phyloP scores from a whole-genome alignment of 148 eudicot species.

The Oxyria digyna region DNA sequence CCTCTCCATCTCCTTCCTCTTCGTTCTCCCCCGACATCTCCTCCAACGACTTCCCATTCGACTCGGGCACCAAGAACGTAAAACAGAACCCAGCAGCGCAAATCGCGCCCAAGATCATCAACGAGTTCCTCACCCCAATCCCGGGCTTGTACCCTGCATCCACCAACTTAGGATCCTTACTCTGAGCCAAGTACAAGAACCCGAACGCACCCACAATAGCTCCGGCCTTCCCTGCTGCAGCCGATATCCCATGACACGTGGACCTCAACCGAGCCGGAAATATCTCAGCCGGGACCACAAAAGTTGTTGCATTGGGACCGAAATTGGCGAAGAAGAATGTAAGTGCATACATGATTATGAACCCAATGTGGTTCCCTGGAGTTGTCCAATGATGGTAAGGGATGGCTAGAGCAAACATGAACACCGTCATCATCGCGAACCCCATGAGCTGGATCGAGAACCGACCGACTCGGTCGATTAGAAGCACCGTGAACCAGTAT shows the following conservation, averaged over 20 bases:
- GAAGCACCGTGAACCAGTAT: conserved; percentile 68
- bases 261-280: conserved; percentile 80
- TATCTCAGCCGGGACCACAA: conserved; percentile 79
- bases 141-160: conserved; percentile 72
- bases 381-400: conserved; percentile 63
- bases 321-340: conserved; percentile 88
- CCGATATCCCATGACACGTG: conserved; percentile 82
- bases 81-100: conserved; percentile 40
- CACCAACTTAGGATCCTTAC: conserved; percentile 18
- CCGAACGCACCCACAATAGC: conserved; percentile 78
- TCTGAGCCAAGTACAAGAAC: conserved; percentile 59
- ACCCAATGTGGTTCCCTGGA: conserved; percentile 47
- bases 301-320: conserved; percentile 84
- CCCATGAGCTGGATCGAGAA: conserved; percentile 68
- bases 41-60: conserved; percentile 75
- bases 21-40: conserved; percentile 61
- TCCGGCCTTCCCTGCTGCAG: conserved; percentile 81
- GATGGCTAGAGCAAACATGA: conserved; percentile 69
- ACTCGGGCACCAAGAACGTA: conserved; percentile 71
- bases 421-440: conserved; percentile 63
- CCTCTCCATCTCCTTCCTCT: conserved; percentile 15
- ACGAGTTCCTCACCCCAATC: conserved; percentile 49
- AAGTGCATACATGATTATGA: conserved; percentile 51
- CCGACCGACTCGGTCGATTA: conserved; percentile 56
- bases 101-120: conserved; percentile 42